Conservation (phyloP, 1,139 yeast genomes). For the Entelexis paramagnoliae region DNA sequence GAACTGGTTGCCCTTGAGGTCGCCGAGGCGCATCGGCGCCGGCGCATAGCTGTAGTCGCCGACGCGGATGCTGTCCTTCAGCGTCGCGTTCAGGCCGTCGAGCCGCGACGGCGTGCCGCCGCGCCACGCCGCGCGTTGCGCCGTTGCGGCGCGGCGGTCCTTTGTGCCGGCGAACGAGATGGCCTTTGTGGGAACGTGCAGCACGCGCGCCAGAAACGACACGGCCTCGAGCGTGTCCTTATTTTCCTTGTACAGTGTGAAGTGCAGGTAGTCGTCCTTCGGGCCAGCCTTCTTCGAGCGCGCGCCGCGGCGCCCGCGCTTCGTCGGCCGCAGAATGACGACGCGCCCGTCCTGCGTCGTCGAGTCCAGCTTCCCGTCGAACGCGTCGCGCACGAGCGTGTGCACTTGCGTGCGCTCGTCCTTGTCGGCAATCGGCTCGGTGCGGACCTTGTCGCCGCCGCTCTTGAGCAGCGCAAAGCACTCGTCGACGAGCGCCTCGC, state of each 20-base stretch:
- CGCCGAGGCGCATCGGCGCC: constrained; percentile 61
- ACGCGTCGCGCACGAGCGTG: constrained; percentile 61
- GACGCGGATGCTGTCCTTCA: constrained; percentile 49
- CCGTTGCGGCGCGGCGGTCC: constrained; percentile 92
- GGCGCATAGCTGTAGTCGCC: constrained; percentile 71
- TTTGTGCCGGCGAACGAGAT: constrained; percentile 90
- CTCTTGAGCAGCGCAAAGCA: constrained; percentile 52
- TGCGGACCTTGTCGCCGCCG: constrained; percentile 36
- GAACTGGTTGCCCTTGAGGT: constrained; percentile 78
- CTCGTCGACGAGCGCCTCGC: constrained; percentile 47
- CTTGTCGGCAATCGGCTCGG: constrained; percentile 48
- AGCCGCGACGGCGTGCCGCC: constrained; percentile 70
- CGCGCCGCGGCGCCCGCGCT: constrained; percentile 18
- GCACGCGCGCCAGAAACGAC: constrained; percentile 55
- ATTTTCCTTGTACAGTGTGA: constrained; percentile 82
- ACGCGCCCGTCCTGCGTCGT: constrained; percentile 50
- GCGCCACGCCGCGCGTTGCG: constrained; percentile 66
- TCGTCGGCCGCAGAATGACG: constrained; percentile 26
- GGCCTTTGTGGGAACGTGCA: constrained; percentile 58
- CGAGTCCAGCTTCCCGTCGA: constrained; percentile 66
- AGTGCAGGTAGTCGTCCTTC: constrained; percentile 51
- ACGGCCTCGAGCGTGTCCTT: constrained; percentile 97
- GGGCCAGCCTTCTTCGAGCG: constrained; percentile 3
- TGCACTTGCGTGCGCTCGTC: constrained; percentile 65
- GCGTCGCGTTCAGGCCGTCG: constrained; percentile 59